Evolutionary conservation across 306 rosid genomes (phyloP).

Genomic region (Malus domestica): DNA sequence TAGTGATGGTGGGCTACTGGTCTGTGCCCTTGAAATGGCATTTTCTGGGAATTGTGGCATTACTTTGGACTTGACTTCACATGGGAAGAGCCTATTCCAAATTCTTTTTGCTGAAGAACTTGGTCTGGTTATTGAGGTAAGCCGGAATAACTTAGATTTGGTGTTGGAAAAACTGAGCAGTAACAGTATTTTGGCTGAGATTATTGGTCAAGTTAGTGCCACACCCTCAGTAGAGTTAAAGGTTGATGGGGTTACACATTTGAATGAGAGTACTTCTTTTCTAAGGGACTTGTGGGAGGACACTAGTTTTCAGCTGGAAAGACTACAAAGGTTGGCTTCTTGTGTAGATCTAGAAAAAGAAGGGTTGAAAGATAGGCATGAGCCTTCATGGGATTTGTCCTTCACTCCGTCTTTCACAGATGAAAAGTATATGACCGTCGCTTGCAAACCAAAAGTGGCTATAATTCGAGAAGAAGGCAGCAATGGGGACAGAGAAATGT

Average conservation of each 20-base stretch:
- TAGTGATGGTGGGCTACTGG: conserved; percentile 84
- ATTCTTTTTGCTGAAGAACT: conserved; percentile 82
- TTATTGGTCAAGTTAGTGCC: conserved; percentile 57
- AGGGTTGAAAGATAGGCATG: too few relatives aligned
- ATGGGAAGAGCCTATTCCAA: conserved; percentile 55
- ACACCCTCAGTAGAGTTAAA: conserved; percentile 44
- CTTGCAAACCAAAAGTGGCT: too few relatives aligned
- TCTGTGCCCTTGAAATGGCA: conserved; percentile 86
- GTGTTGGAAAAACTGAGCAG: conserved; percentile 42
- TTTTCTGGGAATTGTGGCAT: conserved; percentile 81
- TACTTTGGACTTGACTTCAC: conserved; percentile 44
- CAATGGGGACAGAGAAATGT: too few relatives aligned
- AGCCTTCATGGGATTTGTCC: too few relatives aligned
- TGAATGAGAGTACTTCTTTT: too few relatives aligned
- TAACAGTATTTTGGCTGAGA: conserved; percentile 44
- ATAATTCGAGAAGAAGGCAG: too few relatives aligned
- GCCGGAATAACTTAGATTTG: conserved; percentile 45
- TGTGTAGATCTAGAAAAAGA: too few relatives aligned
- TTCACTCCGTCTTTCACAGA: too few relatives aligned
- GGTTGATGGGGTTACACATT: conserved; percentile 11
- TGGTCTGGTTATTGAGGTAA: conserved; percentile 72
- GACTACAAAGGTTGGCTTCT: too few relatives aligned
- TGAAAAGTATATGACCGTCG: too few relatives aligned
- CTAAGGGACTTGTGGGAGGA: too few relatives aligned
- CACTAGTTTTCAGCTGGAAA: too few relatives aligned